These are phyloP conservation scores for Candida michaelii DNA, from an alignment of 805 yeast species.

Conservation along the genomic window DNA sequence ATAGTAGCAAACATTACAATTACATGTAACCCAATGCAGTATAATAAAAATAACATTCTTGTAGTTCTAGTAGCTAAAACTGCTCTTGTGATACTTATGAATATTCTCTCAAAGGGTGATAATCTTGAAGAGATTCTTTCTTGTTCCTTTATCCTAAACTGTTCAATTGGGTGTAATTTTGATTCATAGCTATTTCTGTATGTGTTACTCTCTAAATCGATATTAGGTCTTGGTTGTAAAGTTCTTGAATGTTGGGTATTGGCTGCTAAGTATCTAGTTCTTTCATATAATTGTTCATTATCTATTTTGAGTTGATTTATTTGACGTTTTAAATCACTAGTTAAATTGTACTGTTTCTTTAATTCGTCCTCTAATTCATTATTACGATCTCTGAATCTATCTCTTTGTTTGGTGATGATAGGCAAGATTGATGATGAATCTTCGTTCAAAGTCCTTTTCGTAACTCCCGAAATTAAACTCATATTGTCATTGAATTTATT, in stretches of 20 bases:
- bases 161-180: conserved; percentile 78
- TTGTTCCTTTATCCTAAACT: conserved; percentile 73
- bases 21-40: conserved; percentile 74
- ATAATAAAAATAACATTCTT: conserved; percentile 68
- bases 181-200: conserved; percentile 70
- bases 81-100: conserved; percentile 67
- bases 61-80: conserved; percentile 74
- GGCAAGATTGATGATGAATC: conserved; percentile 56
- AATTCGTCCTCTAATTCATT: conserved; percentile 81
- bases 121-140: conserved; percentile 70
- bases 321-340: conserved; percentile 65
- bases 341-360: conserved; percentile 52
- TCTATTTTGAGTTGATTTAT: conserved; percentile 65
- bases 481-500: conserved; percentile 53
- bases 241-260: conserved; percentile 25
- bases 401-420: conserved; percentile 92
- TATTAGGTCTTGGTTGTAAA: conserved; percentile 32
- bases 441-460: conserved; percentile 15
- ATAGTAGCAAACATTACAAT: conserved; percentile 66
- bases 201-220: conserved; percentile 52
- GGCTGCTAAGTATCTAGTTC: conserved; percentile 64
- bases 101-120: conserved; percentile 78
- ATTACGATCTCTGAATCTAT: conserved; percentile 81
- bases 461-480: conserved; percentile 63
- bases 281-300: conserved; percentile 77